A percentile compares a stretch with the other conserved stretches of the same genome.
Conservation (phyloP, 2,329 filamentous ascomycete species). For the Xylaria sp. region DNA sequence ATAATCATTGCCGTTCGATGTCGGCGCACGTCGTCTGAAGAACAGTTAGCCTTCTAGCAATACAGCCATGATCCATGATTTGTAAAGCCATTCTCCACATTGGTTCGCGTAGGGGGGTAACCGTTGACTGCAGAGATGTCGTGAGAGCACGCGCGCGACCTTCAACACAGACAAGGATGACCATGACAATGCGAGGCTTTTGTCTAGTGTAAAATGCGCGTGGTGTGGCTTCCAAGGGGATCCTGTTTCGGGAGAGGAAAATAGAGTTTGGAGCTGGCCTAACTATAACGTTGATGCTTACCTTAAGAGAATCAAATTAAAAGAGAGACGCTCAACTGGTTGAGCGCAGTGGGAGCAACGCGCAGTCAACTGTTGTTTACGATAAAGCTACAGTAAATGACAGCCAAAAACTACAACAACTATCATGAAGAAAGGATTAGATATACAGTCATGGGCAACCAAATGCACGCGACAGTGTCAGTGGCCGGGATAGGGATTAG, state of each 20-base stretch:
- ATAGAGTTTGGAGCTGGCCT: background rate
- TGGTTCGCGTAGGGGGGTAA: constrained; percentile 40
- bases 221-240: constrained; percentile 11
- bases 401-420: background rate
- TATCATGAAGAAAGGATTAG: constrained; percentile 30
- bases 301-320: background rate
- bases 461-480: constrained; percentile 26
- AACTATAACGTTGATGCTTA: constrained; percentile 20
- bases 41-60: constrained; percentile 34
- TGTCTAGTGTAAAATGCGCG: constrained; percentile 24
- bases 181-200: constrained; percentile 28
- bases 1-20: constrained; percentile 51
- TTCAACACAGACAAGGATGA: constrained; percentile 34
- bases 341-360: background rate
- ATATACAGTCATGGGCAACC: constrained; percentile 22
- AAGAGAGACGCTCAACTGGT: background rate
- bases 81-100: constrained; percentile 42
- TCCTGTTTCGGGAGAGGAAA: background rate
- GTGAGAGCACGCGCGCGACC: constrained; percentile 8
- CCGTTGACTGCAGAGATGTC: constrained; percentile 38
- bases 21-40: constrained; percentile 31
- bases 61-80: constrained; percentile 45
- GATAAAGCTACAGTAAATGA: constrained; percentile 16
- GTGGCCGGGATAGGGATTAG: constrained; percentile 33
- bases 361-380: constrained; percentile 16